These are phyloP conservation scores for Panicum miliaceum DNA, from an alignment of 176 grass and related monocot species.

Conservation along the genomic window DNA sequence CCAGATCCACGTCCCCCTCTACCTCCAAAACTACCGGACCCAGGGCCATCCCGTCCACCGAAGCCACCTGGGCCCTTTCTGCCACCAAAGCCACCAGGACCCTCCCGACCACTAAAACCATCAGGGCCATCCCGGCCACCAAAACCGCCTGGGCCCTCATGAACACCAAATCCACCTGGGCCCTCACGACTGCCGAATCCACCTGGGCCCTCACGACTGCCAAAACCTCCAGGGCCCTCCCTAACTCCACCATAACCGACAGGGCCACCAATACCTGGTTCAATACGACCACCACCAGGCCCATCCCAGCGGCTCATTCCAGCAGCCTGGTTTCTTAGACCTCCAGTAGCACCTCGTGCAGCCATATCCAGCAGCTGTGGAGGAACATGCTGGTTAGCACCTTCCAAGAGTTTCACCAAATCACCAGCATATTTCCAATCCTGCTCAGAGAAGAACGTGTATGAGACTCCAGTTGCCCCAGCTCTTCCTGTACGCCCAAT, in stretches of 20 bases:
- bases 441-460: constrained; percentile 92
- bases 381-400: constrained; percentile 89
- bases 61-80: constrained; percentile 53
- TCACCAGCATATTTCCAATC: constrained; percentile 92
- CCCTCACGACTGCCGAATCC: not conserved
- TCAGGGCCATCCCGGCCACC: constrained; percentile 45
- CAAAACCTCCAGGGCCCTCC: constrained; percentile 57
- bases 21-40: constrained; percentile 48
- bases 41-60: constrained; percentile 49
- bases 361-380: constrained; percentile 77
- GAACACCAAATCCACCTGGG: constrained; percentile 41
- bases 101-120: constrained; percentile 43
- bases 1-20: constrained; percentile 64
- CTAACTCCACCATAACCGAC: constrained; percentile 55
- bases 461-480: constrained; percentile 84
- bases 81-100: constrained; percentile 61
- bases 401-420: constrained; percentile 93
- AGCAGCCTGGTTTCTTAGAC: constrained; percentile 53
- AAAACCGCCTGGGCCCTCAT: constrained; percentile 39
- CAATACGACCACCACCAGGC: constrained; percentile 48
- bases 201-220: constrained; percentile 7
- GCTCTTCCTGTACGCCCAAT: constrained; percentile 95
- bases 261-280: constrained; percentile 50
- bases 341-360: constrained; percentile 54
- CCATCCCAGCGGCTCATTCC: constrained; percentile 67